Base-by-base conservation (phyloP, 2,329 filamentous ascomycete species). In the Teratosphaeria zuluensis region DNA sequence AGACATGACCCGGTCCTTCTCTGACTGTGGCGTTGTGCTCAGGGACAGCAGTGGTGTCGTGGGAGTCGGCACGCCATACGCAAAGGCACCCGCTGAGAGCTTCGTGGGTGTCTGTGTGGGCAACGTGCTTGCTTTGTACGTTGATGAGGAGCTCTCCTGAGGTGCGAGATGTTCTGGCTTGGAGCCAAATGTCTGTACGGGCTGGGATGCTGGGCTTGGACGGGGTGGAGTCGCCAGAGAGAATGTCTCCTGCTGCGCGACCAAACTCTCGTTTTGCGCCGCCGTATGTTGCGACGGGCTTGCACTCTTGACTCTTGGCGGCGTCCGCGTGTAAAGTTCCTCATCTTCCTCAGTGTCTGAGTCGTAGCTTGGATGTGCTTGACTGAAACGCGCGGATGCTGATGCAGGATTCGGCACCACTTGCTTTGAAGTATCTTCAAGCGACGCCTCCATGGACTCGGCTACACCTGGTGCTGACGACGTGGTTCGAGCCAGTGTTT, bases 1-100 rank as follows among this genome's bases (percentile, higher is more conserved):
- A 32, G 59, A 62, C 68, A 70, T 69, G 51, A 69, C 62, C 3
- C 62, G 55, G 12, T 70, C 67, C n/a, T 61, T 61, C 57, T 69
- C 61, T 7, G 66, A 70, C 28, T 68, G 65, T 11, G 67, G 67
- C 28, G 67, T 67, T n/a, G 42, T 9, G 9, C 16, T n/a, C n/a
- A 48, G 19, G 0, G 56, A 55, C 24, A 56, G 62, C 5, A 56
- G 52, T 7, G 56, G 54, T 5, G 57, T 53, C 53, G 57, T 58
- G 1, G 58, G 51, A n/a, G 60, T 31, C 8, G 52, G 31, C 4
- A 53, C 57, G 12, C 66, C 65, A 59, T 66, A 64, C 2, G 62
- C 24, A 33, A 51, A 51, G 7, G 12, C 30, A 14, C 30, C 35
- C 16, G 46, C 12, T 58, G 46, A 62, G 57, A 33, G 19, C 32